Base-by-base conservation (phyloP, 2,329 filamentous ascomycete species). In the Thermothelomyces thermophilus region DNA sequence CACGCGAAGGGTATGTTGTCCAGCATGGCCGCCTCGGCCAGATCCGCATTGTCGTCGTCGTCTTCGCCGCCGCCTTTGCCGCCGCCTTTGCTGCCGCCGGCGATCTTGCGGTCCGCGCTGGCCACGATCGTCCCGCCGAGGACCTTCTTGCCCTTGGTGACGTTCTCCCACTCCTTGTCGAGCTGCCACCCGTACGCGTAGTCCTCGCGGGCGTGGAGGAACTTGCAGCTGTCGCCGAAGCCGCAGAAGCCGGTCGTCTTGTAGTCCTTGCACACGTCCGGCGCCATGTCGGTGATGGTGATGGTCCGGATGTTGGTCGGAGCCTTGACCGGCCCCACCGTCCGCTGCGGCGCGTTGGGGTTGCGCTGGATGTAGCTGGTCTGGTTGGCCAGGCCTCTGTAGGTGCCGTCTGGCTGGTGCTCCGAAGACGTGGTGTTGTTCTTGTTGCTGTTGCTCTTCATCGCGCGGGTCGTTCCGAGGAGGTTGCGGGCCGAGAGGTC, bases 111-210 rank as follows among this genome's bases (percentile, higher is more conserved):
- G 57, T 80, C 78, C 3, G 79, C 79, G 46, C 75, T 81, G 22
- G 80, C 77, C 2, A 86, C 73, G 0, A 81, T 68, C 2, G 79
- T 87, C 6, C 83, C 84, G 5, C 70, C 73, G 0, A 77, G 58
- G 39, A 78, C 74, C 62, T 81, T 83, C 66, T 82, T 83, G 42
- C 79, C 86, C 62, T 86, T 90, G 6, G 82, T 87, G 2, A 84
- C 82, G 31, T 80, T 84, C 64, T 98, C 93, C 93, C 93, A 98
- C 42, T 97, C 91, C 46, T 79, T 78, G 66, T 98, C 93, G 4
- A 98, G 75, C 66, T 97, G 89, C 93, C 93, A 98, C 2, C 93
- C 93, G 64, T 90, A 86, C 60, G 91, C 89, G 64, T 88, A 86
- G 66, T 89, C 86, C 61, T 87, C 84, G 51, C 87, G 74, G 5